These are phyloP conservation scores for Trichocladium uniseriatum DNA, from an alignment of 495 filamentous ascomycete species.

Conservation along the genomic window DNA sequence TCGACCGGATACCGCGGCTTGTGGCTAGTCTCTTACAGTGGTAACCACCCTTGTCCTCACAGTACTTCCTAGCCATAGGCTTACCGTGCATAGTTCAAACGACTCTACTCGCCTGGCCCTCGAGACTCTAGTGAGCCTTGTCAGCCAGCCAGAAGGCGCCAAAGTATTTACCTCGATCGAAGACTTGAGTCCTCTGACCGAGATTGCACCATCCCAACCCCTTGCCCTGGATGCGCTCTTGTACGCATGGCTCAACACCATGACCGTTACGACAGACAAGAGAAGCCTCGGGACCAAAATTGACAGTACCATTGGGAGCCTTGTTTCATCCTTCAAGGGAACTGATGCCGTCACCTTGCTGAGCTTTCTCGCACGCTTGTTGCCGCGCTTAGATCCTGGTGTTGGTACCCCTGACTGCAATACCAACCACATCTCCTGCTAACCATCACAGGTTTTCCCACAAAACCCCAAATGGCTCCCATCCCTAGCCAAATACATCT, in stretches of 20 bases:
- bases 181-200: slow-evolving; percentile 42
- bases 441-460: slow-evolving; percentile 18
- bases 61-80: neutral
- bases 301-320: slow-evolving; percentile 32
- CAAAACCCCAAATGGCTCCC: slow-evolving; percentile 36
- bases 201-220: slow-evolving; percentile 43
- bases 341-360: slow-evolving; percentile 45
- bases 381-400: slow-evolving; percentile 33
- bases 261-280: slow-evolving; percentile 16
- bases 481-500: slow-evolving; percentile 31
- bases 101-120: slow-evolving; percentile 44
- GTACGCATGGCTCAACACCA: slow-evolving; percentile 42
- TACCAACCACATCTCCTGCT: neutral
- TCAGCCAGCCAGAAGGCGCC: slow-evolving; percentile 38
- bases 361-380: slow-evolving; percentile 34
- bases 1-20: slow-evolving; percentile 41
- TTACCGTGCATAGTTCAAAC: slow-evolving; percentile 36
- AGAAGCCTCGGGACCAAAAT: slow-evolving; percentile 30
- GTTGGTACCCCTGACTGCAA: slow-evolving; percentile 22
- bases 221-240: slow-evolving; percentile 43
- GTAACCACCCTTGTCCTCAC: slow-evolving; percentile 29
- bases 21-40: slow-evolving; percentile 42
- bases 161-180: slow-evolving; percentile 34
- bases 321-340: slow-evolving; percentile 41
- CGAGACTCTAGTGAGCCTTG: slow-evolving; percentile 45